Evolutionary conservation across 495 filamentous ascomycete genomes (phyloP).

Genomic region (Podospora pseudocomata): DNA sequence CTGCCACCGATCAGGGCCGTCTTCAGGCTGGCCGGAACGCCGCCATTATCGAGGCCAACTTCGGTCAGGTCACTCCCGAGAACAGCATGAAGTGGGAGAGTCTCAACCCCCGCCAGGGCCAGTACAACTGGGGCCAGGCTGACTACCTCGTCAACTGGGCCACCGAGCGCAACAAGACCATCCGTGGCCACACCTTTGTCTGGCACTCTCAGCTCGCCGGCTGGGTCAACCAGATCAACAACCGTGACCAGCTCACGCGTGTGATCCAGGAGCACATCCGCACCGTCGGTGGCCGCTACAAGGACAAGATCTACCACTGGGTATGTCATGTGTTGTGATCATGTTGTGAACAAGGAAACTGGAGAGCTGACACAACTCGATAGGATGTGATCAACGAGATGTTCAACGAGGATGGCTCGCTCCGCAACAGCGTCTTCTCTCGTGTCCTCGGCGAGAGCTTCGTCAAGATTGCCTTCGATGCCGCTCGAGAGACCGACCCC

Average conservation of each 20-base stretch:
- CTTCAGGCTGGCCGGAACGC: slow-evolving; percentile 50
- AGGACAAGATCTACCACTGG: slow-evolving; percentile 60
- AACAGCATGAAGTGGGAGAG: slow-evolving; percentile 65
- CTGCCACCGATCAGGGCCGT: slow-evolving; percentile 51
- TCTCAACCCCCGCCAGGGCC: slow-evolving; percentile 44
- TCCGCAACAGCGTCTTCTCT: slow-evolving; percentile 56
- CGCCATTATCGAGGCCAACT: slow-evolving; percentile 55
- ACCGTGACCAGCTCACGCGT: slow-evolving; percentile 47
- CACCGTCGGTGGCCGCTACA: slow-evolving; percentile 54
- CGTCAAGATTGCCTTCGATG: slow-evolving; percentile 59
- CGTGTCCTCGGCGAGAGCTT: slow-evolving; percentile 55
- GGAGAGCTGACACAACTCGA: neutral
- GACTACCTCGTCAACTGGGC: slow-evolving; percentile 63
- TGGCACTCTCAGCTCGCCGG: slow-evolving; percentile 64
- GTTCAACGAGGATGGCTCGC: slow-evolving; percentile 59
- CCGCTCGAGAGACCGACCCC: slow-evolving; percentile 57
- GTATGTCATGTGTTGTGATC: slow-evolving; percentile 28
- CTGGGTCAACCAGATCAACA: slow-evolving; percentile 55
- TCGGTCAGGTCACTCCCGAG: slow-evolving; percentile 63
- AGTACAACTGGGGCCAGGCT: slow-evolving; percentile 49
- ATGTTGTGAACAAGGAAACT: too few relatives aligned
- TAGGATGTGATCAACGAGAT: slow-evolving; percentile 66
- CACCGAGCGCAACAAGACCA: slow-evolving; percentile 48
- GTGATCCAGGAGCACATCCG: slow-evolving; percentile 59
- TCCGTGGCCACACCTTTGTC: slow-evolving; percentile 61